Evolutionary conservation across 2,329 filamentous ascomycete species (phyloP), one percentile per base, ranked within the genome.

Genomic region (Aspergillus sp.): DNA sequence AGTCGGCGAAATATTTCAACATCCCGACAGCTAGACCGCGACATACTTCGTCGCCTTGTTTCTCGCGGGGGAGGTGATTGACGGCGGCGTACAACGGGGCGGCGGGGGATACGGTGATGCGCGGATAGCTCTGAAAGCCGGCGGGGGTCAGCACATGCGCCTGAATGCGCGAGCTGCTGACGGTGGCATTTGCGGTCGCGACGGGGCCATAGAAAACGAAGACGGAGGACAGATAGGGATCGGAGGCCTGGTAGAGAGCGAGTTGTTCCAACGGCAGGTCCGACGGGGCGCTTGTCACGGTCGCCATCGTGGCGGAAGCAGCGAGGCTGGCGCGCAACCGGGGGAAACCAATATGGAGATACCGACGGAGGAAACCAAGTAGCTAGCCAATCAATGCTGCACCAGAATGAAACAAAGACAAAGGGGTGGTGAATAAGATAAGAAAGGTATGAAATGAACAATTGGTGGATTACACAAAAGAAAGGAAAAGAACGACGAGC

Each of bases 21-120:
- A 99, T 82, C 58, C 91, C 92, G 76, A 98, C 96, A 52, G 94
- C 95, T 57, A 99, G 84, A 18, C 90, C 95, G 50, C 95, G 88
- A 77, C 90, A 96, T 65, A 96, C 84, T 76, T 98, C 94, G 74
- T 98, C 94, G 70, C 94, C 94, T 80, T 98, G 95, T 76, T 93
- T 92, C 73, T 97, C 94, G 72, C 92, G 89, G 47, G 95, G 92
- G 49, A 99, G 84, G 74, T 93, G 87, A 73, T 91, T 88, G 75
- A 99, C 95, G 56, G 93, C 94, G 66, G 87, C 85, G 77, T 98
- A 98, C 71, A 96, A 90, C 54, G 92, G 87, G 51, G 94, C 96
- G 71, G 90, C 96, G 49, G 95, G 95, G 24, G 94, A 96, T 65
- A 98, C 89, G 61, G 94, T 96, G 67, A 99, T 87, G 69, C 94